Evolutionary conservation across 306 rosid species (phyloP).

Genomic region (Lathyrus tuberosus): DNA sequence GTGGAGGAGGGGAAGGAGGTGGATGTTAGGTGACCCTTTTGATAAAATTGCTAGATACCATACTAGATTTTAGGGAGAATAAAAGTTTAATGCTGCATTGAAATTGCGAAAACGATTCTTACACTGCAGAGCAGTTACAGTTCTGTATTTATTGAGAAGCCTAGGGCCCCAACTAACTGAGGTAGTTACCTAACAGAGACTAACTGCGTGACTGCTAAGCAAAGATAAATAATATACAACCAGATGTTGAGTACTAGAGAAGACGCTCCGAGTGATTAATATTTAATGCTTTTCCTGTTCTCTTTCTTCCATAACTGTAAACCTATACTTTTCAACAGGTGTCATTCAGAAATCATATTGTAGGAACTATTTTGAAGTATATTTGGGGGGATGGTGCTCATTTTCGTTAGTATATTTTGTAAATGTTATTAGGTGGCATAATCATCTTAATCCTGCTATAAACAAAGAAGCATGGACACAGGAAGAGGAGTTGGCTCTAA

Average conservation of each 20-base stretch:
- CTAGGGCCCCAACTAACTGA: background rate
- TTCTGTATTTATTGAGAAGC: slow-evolving; percentile 3
- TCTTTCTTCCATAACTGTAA: background rate
- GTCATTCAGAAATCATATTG: slow-evolving; percentile 12
- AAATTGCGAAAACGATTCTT: background rate
- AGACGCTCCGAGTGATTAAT: background rate
- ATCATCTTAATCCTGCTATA: slow-evolving; percentile 96
- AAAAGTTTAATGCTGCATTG: background rate
- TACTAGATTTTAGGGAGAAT: background rate
- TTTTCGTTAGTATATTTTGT: slow-evolving; percentile 31
- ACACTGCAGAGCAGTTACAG: background rate
- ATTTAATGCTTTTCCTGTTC: background rate
- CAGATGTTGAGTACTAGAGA: background rate
- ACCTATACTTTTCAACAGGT: too few relatives aligned
- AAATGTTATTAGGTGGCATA: slow-evolving; percentile 82
- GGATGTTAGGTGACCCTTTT: background rate
- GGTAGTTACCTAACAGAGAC: background rate
- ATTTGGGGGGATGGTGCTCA: slow-evolving; percentile 8
- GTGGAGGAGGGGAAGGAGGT: background rate
- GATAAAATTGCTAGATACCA: background rate
- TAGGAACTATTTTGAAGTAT: slow-evolving; percentile 32
- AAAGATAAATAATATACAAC: too few relatives aligned
- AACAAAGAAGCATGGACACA: slow-evolving; percentile 99
- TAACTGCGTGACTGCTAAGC: background rate
- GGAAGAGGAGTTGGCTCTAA: slow-evolving; percentile 92